Base-by-base conservation (phyloP, 2,329 filamentous ascomycete genomes). In the Tolypocladium inflatum region DNA sequence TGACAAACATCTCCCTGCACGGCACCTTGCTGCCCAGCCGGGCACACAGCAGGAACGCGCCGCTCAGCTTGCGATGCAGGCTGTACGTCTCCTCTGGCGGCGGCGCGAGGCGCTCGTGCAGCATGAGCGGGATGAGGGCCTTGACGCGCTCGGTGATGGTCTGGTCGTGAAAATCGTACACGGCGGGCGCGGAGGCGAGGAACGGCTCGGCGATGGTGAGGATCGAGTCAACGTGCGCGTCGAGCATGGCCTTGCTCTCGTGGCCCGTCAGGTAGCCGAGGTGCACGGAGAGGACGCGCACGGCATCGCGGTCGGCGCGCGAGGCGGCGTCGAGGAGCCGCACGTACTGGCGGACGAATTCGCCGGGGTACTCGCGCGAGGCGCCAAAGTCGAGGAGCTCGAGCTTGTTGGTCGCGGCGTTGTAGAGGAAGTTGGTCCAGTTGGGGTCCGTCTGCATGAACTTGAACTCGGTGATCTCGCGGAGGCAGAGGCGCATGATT, bases 391-490 rank as follows among this genome's bases (percentile, higher is more conserved):
- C 95, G 56, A 99, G 85, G 1, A 99, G 83, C 72, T 96, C 92
- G 17, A 99, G 86, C 68, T 85, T 88, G 65, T 85, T 77, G 4
- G 80, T 84, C 23, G 77, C 66, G 1, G 85, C 77, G 66, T 97
- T 94, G 79, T 91, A 99, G 23, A 97, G 80, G 73, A 99, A 99
- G 74, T 99, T 99, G 39, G 93, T 97, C 94, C 94, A 99, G 78
- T 99, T 99, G 45, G 94, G 94, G 70, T 99, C 94, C 6, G 94
- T 99, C 76, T 99, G 94, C 94, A 99, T 99, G 77, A 96, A 97
- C 60, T 81, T 86, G 82, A 97, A 97, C 73, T 96, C 91, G 63
- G 87, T 87, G 65, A 97, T 93, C 75, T 97, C 94, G 59, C 92
- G 87, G 43, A 97, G 81, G 70, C 91, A 97, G 13, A 99, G 85